Base-by-base conservation (phyloP, 176 grass and related monocot species). In the Oryza rufipogon region DNA sequence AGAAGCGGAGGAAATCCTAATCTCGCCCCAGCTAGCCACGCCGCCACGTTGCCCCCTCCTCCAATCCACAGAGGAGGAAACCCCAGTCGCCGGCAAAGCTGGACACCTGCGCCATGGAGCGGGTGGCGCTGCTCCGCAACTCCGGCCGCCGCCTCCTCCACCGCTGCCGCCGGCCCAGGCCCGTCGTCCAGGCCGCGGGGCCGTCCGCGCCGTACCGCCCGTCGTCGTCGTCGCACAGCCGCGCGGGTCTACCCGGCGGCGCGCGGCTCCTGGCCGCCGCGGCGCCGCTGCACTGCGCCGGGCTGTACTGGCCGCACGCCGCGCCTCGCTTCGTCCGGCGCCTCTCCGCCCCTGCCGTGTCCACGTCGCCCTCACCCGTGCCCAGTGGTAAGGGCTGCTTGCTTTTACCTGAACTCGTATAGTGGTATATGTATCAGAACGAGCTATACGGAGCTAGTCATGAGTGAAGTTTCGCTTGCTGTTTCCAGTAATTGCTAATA, bases 111-210 rank as follows among this genome's bases (percentile, higher is more conserved):
- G 76, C 84, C 82, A 98, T 98, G 95, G 95, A 98, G 83, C 88
- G 89, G 75, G 91, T 92, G 83, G 93, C 91, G 85, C 86, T 95
- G 89, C 92, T 98, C 82, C 96, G 93, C 91, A 86, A 91, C 58
- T 90, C 89, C 76, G 89, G 78, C 73, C 81, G 89, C 79, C 91
- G 89, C 72, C 83, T 88, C 66, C 89, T 95, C 68, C 78, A 89
- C 48, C 74, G 87, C 73, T 74, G 91, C 68, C 75, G 79, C 69
- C 84, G 79, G 79, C 81, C 87, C 54, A 75, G 85, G 70, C 11
- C 83, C 20, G 32, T 87, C 26, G 67, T 90, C 72, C 86, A 85
- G 48, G 71, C 92, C 41, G 83, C 83, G 66, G 74, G 70, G 42
- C 60, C 68, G 32, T 75, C 63, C 70, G 34, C 42, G 23, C 71